Conservation (phyloP, 2,329 filamentous ascomycete genomes). For the Tolypocladium nubicola region DNA sequence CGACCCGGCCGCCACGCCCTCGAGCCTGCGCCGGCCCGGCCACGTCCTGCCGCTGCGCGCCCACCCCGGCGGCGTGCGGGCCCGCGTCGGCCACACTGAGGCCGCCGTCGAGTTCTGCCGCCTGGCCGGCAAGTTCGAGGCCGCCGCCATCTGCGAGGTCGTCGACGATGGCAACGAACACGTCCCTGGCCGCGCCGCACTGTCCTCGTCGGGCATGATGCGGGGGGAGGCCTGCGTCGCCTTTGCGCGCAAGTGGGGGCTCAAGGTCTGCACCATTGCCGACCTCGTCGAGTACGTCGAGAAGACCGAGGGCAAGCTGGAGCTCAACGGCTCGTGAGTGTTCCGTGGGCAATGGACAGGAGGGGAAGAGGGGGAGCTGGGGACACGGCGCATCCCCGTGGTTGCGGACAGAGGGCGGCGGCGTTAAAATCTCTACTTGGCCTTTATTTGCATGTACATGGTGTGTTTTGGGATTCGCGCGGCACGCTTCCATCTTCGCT, state of each 20-base stretch:
- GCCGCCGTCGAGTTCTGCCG: conserved; percentile 85
- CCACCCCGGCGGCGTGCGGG: conserved; percentile 67
- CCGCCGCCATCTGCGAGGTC: conserved; percentile 81
- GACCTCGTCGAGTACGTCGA: conserved; percentile 75
- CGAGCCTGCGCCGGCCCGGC: conserved; percentile 68
- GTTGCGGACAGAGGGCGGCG: background rate
- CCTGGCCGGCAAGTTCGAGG: conserved; percentile 66
- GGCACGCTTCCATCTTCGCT: background rate
- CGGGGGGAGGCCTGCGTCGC: conserved; percentile 74
- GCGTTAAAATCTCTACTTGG: background rate
- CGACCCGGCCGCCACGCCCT: conserved; percentile 43
- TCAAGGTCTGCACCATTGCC: conserved; percentile 93
- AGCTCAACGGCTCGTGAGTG: conserved; percentile 19
- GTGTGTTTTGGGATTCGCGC: background rate
- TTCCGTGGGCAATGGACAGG: background rate
- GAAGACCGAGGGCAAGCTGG: conserved; percentile 55
- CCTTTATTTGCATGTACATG: background rate
- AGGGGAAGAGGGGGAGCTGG: background rate
- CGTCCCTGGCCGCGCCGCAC: conserved; percentile 56
- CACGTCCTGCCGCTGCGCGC: conserved; percentile 84
- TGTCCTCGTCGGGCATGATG: conserved; percentile 75
- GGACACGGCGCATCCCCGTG: background rate
- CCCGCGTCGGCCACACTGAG: conserved; percentile 81
- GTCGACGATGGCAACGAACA: conserved; percentile 69
- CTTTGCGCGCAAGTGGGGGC: conserved; percentile 79